Percentiles rank a stretch among this genome's conserved stretches.
Conservation (phyloP, 805 yeast genomes). For the Barnettozyma populi region DNA sequence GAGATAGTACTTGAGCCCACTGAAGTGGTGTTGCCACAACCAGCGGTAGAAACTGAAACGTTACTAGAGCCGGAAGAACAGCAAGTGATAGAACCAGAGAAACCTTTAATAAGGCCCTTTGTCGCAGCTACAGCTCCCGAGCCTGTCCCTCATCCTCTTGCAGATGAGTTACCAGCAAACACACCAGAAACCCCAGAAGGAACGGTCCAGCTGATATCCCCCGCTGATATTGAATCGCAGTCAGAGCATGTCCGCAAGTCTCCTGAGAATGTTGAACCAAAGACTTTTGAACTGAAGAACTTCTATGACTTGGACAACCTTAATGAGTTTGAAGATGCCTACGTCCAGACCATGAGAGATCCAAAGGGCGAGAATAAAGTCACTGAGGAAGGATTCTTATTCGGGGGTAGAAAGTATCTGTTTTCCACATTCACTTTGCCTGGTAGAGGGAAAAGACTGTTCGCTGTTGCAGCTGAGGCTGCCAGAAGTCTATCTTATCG, state of each 20-base stretch:
- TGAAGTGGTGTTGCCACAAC: not conserved
- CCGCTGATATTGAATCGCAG: constrained; percentile 13
- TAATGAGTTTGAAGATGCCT: constrained; percentile 28
- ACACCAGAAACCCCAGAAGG: constrained; percentile 22
- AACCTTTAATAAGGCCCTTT: not conserved
- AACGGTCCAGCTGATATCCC: constrained; percentile 15
- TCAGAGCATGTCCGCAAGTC: constrained; percentile 7
- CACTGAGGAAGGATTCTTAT: constrained; percentile 32
- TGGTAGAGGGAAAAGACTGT: constrained; percentile 31
- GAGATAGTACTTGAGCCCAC: not conserved
- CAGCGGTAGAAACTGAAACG: not conserved
- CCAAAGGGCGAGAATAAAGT: constrained; percentile 42
- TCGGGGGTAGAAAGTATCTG: constrained; percentile 34
- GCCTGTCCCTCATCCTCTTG: not conserved
- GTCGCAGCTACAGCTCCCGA: not conserved
- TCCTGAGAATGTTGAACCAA: constrained; percentile 12
- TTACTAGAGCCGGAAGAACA: not conserved
- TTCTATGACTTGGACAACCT: constrained; percentile 14
- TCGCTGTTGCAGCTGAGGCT: constrained; percentile 35
- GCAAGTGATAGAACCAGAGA: not conserved
- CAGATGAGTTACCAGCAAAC: constrained; percentile 7
- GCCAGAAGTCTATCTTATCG: constrained; percentile 38
- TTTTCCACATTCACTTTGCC: constrained; percentile 38
- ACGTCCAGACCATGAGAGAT: constrained; percentile 28
- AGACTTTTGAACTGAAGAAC: constrained; percentile 9